phyloP scores from a whole-genome alignment of 2,329 filamentous ascomycete genomes.

The Phialophora expanda region DNA sequence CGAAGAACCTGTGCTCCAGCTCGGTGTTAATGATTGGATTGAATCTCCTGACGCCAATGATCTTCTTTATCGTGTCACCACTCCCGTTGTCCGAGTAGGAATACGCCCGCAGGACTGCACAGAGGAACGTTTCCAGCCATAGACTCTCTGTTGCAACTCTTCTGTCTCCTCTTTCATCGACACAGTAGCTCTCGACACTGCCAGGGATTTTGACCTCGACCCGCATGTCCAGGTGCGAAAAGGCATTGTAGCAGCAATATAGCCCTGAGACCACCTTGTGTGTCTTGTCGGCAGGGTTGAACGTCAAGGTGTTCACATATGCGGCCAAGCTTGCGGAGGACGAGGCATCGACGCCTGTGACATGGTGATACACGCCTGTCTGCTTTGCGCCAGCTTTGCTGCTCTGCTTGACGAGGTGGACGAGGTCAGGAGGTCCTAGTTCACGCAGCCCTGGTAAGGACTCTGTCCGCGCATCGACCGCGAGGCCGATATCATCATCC shows the following conservation, averaged over 20 bases:
- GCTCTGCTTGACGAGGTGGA: conserved; percentile 85
- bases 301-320: conserved; percentile 97
- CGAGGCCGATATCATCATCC: conserved; percentile 81
- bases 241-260: conserved; percentile 99
- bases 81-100: conserved; percentile 96
- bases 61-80: conserved; percentile 92
- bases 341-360: conserved; percentile 94
- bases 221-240: conserved; percentile 96
- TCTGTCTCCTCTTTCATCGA: conserved; percentile 95
- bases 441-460: conserved; percentile 84
- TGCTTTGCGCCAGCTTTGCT: conserved; percentile 55
- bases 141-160: conserved; percentile 89
- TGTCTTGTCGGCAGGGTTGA: conserved; percentile 80
- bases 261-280: conserved; percentile 92
- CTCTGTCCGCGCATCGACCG: conserved; percentile 90
- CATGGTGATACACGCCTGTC: conserved; percentile 96
- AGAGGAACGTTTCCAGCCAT: conserved; percentile 97
- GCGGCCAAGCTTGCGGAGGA: conserved; percentile 95
- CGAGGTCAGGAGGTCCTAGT: conserved; percentile 91
- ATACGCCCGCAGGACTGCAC: conserved; percentile 90
- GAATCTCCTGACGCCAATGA: conserved; percentile 94
- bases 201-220: conserved; percentile 97
- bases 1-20: conserved; percentile 92
- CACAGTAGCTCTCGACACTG: conserved; percentile 94
- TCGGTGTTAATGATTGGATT: conserved; percentile 99